Percentiles rank a stretch among this genome's conserved stretches.
Evolutionary conservation across 208 protist genomes (phyloP).

Genomic region (Trypanosoma boissoni): DNA sequence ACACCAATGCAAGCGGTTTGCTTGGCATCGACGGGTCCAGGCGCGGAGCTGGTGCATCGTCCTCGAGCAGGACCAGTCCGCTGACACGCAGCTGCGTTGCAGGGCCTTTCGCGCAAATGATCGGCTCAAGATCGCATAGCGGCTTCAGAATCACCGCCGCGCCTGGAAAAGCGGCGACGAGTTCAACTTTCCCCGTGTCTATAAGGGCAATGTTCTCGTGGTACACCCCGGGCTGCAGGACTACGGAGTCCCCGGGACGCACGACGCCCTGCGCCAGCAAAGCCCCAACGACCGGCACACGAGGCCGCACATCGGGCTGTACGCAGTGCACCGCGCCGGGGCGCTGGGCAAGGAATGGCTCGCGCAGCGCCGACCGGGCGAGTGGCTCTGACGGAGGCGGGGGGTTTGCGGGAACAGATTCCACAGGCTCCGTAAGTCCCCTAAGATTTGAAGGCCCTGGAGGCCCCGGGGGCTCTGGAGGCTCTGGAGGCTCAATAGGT

Average conservation of each 20-base stretch:
- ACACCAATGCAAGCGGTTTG: constrained; percentile 34
- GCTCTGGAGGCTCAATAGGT: too few relatives aligned
- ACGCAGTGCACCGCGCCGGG: constrained; percentile 7
- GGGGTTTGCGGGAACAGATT: too few relatives aligned
- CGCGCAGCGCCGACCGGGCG: not conserved
- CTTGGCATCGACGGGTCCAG: constrained; percentile 12
- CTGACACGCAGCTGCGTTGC: constrained; percentile 28
- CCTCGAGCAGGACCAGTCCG: constrained; percentile 46
- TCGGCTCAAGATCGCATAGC: constrained; percentile 33
- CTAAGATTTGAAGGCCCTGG: too few relatives aligned
- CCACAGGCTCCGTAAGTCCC: too few relatives aligned
- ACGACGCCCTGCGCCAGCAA: not conserved
- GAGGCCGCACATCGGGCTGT: constrained; percentile 5
- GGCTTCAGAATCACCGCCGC: constrained; percentile 57
- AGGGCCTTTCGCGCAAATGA: constrained; percentile 40
- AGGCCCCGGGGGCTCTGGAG: too few relatives aligned
- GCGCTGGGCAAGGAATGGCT: not conserved
- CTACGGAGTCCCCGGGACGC: constrained; percentile 23
- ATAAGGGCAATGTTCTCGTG: constrained; percentile 43
- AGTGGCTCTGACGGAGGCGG: not conserved
- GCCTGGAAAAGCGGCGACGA: constrained; percentile 53
- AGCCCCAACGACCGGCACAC: constrained; percentile 9
- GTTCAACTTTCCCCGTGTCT: constrained; percentile 32
- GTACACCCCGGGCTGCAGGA: constrained; percentile 63
- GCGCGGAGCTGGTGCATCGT: not conserved